These are phyloP conservation scores for Actinidia arguta DNA, from an alignment of 179 eudicot genomes.

Conservation along the genomic window DNA sequence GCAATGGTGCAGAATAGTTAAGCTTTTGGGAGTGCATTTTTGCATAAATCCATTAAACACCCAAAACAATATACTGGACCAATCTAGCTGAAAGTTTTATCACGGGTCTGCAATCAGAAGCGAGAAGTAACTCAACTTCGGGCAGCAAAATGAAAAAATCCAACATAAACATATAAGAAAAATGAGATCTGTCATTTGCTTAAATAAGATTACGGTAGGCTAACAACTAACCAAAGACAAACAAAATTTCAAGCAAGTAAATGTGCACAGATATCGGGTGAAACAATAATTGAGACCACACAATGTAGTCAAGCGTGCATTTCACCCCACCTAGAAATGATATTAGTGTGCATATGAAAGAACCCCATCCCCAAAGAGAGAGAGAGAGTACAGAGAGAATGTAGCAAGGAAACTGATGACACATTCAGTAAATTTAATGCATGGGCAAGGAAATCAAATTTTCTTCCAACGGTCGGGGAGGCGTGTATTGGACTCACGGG, in stretches of 20 bases:
- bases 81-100: slow-evolving; percentile 66
- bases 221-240: background rate
- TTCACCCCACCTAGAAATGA: too few relatives aligned
- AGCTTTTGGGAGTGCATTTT: slow-evolving; percentile 54
- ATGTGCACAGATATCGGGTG: background rate
- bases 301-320: background rate
- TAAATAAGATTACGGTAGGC: background rate
- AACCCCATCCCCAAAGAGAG: too few relatives aligned
- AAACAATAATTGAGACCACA: background rate
- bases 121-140: slow-evolving; percentile 23
- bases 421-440: too few relatives aligned
- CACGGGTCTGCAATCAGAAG: slow-evolving; percentile 64
- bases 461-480: too few relatives aligned
- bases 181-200: background rate
- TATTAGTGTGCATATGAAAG: too few relatives aligned
- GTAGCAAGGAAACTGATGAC: too few relatives aligned
- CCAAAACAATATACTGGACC: slow-evolving; percentile 40
- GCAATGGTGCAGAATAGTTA: slow-evolving; percentile 39
- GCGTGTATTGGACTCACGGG: too few relatives aligned
- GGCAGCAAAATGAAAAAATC: slow-evolving; percentile 8
- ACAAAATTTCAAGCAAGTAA: background rate
- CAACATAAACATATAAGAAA: background rate
- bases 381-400: too few relatives aligned
- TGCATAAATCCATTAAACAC: slow-evolving; percentile 58
- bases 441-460: too few relatives aligned